Conservation (phyloP, 495 filamentous ascomycete species). For the Lasiosphaeria ovina region DNA sequence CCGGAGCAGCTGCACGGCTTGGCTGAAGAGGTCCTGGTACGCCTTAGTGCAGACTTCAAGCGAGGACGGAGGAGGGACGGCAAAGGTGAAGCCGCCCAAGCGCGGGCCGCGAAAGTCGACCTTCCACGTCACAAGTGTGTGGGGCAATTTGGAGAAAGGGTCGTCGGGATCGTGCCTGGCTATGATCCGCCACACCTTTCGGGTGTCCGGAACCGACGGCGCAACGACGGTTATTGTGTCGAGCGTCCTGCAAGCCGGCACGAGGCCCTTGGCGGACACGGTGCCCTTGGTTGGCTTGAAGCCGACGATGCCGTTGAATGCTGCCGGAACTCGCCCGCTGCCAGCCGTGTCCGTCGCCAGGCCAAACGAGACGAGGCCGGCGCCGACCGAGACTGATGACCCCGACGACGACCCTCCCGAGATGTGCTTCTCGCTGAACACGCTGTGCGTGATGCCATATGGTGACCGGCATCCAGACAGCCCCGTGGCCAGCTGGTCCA, state of each 20-base stretch:
- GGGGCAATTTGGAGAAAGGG: constrained; percentile 52
- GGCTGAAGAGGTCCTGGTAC: constrained; percentile 46
- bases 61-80: constrained; percentile 46
- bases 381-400: constrained; percentile 56
- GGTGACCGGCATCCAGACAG: constrained; percentile 60
- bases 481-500: constrained; percentile 69
- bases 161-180: constrained; percentile 54
- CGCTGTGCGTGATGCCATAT: constrained; percentile 55
- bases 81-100: constrained; percentile 51
- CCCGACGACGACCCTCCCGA: constrained; percentile 65
- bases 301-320: constrained; percentile 64
- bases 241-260: constrained; percentile 60
- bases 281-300: constrained; percentile 67
- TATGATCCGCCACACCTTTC: constrained; percentile 54
- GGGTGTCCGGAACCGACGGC: constrained; percentile 49
- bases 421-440: constrained; percentile 46
- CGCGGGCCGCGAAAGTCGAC: constrained; percentile 49
- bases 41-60: constrained; percentile 46
- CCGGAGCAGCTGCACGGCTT: constrained; percentile 42
- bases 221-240: constrained; percentile 62
- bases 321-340: constrained; percentile 59
- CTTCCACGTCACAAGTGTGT: constrained; percentile 42
- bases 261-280: constrained; percentile 55
- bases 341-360: constrained; percentile 68
- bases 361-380: constrained; percentile 58